Base-by-base conservation (phyloP, 495 filamentous ascomycete species). In the Hypoxylon fragiforme region DNA sequence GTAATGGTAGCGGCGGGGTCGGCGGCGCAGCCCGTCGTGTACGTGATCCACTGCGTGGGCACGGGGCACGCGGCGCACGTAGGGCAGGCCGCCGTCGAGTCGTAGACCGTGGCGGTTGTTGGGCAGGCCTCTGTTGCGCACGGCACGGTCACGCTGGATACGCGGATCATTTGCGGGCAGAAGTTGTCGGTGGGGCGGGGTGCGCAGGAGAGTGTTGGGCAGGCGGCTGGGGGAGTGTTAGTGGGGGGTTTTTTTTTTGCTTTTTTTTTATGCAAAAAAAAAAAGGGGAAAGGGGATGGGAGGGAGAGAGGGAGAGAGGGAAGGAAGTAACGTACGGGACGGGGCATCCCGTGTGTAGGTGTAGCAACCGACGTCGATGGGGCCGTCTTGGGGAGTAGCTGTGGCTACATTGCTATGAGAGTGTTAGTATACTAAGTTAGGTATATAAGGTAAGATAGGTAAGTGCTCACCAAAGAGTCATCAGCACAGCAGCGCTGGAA, bases 111-210 rank as follows among this genome's bases (percentile, higher is more conserved):
- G 21, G 65, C 39, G 1, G 72, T 76, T 7, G 43, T 59, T 13
- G 72, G 68, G 62, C 73, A 76, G 60, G 71, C 75, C 53, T 70
- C 64, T 19, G 67, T 72, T 20, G 69, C 52, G 61, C 71, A 74
- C n/a, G 71, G 71, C 2, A 72, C 62, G 9, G 62, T 51, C 0
- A 58, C 41, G 42, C 54, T 67, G 8, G 63, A 68, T 14, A 67
- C 49, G 55, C 42, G 53, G 49, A 71, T 63, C 50, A 55, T 40
- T n/a, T 28, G 7, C 18, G 64, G 67, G 50, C 70, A 73, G 21
- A 54, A 7, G 13, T 46, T 40, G 24, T 60, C 61, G 11, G 54
- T 48, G 4, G 60, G 44, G 13, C 18, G 38, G 8, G 56, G 19
- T 16, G 50, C n/a, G 40, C 64, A 67, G 11, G 61, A 50, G 18